Evolutionary conservation across 2,329 filamentous ascomycete species (phyloP).

Genomic region (Tothia fuscella): DNA sequence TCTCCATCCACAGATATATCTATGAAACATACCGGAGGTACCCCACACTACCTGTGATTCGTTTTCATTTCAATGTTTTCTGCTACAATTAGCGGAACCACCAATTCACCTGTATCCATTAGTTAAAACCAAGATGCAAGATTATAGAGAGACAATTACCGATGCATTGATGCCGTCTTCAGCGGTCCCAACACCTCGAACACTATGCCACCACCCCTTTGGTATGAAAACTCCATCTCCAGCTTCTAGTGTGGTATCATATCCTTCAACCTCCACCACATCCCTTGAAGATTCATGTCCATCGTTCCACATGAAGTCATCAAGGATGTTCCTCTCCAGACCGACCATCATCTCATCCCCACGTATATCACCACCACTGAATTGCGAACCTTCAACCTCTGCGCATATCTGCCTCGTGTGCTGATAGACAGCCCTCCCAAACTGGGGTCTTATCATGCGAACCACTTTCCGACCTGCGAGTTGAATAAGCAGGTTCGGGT

Average conservation of each 20-base stretch:
- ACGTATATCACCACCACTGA: slow-evolving; percentile 37
- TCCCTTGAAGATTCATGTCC: slow-evolving; percentile 10
- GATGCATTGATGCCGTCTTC: slow-evolving; percentile 49
- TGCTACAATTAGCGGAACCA: too few relatives aligned
- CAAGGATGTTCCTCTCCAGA: slow-evolving; percentile 52
- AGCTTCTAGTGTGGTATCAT: slow-evolving; percentile 39
- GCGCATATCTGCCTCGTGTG: slow-evolving; percentile 27
- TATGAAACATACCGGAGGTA: too few relatives aligned
- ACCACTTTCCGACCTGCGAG: slow-evolving; percentile 61
- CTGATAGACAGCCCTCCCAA: slow-evolving; percentile 54
- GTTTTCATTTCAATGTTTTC: too few relatives aligned
- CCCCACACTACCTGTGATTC: too few relatives aligned
- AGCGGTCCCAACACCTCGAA: slow-evolving; percentile 48
- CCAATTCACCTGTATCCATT: too few relatives aligned
- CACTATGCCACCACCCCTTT: slow-evolving; percentile 77
- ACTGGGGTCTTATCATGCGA: slow-evolving; percentile 53
- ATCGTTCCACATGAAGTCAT: slow-evolving; percentile 57
- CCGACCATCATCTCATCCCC: slow-evolving; percentile 89
- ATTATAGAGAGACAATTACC: too few relatives aligned
- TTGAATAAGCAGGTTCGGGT: slow-evolving; percentile 86
- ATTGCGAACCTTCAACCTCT: slow-evolving; percentile 50
- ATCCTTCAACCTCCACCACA: slow-evolving; percentile 12
- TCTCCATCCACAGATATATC: too few relatives aligned
- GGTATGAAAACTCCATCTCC: slow-evolving; percentile 72
- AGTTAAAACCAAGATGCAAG: too few relatives aligned